Conservation (phyloP, 2,329 filamentous ascomycete species). For the Sclerotinia minor region DNA sequence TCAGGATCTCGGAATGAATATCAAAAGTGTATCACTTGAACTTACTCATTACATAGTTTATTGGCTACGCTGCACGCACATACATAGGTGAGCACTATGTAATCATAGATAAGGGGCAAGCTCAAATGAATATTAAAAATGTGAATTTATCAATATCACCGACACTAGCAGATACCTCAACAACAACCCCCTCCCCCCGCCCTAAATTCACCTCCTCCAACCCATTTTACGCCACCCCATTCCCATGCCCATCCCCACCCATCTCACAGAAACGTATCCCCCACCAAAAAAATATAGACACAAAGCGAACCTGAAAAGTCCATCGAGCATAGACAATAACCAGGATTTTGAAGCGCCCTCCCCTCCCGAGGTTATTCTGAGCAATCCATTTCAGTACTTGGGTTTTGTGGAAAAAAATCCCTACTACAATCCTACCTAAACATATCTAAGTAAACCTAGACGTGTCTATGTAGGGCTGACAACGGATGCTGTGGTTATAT, state of each 20-base stretch:
- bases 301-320: slow-evolving; percentile 22
- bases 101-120: not conserved
- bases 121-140: not conserved
- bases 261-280: not conserved
- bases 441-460: not conserved
- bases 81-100: not conserved
- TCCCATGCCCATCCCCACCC: too few relatives aligned
- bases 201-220: too few relatives aligned
- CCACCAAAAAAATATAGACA: slow-evolving; percentile 5
- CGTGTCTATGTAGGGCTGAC: not conserved
- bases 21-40: not conserved
- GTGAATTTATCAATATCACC: not conserved
- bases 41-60: not conserved
- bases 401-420: not conserved
- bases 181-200: not conserved
- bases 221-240: not conserved
- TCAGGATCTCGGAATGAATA: not conserved
- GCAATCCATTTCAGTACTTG: slow-evolving; percentile 20
- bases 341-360: slow-evolving; percentile 21
- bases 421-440: slow-evolving; percentile 12
- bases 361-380: slow-evolving; percentile 3
- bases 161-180: not conserved
- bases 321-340: slow-evolving; percentile 19
- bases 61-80: rapidly evolving
- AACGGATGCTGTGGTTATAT: slow-evolving; percentile 21